phyloP scores from a whole-genome alignment of 2,329 filamentous ascomycete genomes.

The Penicillium sp. region DNA sequence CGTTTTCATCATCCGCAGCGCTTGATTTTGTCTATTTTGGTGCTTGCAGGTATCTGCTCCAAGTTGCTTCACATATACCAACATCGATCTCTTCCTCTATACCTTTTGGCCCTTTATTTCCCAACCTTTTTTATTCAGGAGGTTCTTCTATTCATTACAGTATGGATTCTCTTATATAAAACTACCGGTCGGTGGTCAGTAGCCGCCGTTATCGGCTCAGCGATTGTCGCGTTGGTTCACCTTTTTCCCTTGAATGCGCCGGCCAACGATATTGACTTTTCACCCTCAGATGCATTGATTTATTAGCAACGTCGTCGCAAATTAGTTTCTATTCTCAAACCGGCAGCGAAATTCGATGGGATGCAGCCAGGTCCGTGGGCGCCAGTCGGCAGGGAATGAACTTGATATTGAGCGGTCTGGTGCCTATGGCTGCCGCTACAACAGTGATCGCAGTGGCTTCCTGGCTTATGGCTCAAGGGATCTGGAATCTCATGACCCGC shows the following conservation, averaged over 20 bases:
- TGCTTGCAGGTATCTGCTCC: conserved; percentile 27
- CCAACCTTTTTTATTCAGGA: conserved; percentile 34
- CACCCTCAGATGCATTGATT: conserved; percentile 17
- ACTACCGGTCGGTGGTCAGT: conserved; percentile 19
- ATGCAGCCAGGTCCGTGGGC: conserved; percentile 30
- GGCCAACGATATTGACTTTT: neutral
- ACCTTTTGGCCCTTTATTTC: conserved; percentile 29
- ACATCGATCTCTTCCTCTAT: conserved; percentile 24
- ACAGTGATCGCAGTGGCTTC: conserved; percentile 20
- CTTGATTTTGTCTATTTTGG: conserved; percentile 29
- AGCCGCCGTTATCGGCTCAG: conserved; percentile 20
- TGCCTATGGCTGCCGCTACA: conserved; percentile 24
- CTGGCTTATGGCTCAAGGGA: conserved; percentile 23
- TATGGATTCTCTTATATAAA: conserved; percentile 27
- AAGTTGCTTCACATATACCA: conserved; percentile 32
- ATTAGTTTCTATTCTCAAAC: conserved; percentile 35
- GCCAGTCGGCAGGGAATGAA: conserved; percentile 30
- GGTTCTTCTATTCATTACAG: conserved; percentile 21
- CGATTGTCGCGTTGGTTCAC: conserved; percentile 25
- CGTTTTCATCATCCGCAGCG: conserved; percentile 27
- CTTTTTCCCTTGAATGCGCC: neutral
- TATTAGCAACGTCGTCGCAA: conserved; percentile 29
- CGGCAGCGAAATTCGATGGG: conserved; percentile 33
- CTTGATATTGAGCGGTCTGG: conserved; percentile 31
- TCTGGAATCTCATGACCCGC: conserved; percentile 25